Conservation (phyloP, 2,329 filamentous ascomycete species). For the Penicillium sclerotiorum region DNA sequence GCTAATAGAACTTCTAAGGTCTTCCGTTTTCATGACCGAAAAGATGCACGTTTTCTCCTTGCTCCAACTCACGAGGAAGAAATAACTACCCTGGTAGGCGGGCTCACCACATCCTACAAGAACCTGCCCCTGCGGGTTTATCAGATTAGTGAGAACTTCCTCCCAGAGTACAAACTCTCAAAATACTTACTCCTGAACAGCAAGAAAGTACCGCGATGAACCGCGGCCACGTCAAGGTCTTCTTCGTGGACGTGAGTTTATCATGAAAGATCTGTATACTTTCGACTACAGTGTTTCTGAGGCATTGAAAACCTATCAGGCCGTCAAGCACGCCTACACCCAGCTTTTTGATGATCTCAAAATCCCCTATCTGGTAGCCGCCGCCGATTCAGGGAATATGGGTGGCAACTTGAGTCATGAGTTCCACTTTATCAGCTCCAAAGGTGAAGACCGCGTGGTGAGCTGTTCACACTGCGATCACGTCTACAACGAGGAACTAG, state of each 20-base stretch:
- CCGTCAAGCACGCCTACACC: conserved; percentile 73
- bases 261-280: conserved; percentile 98
- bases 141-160: conserved; percentile 70
- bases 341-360: conserved; percentile 80
- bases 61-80: conserved; percentile 97
- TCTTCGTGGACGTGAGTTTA: conserved; percentile 83
- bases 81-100: conserved; percentile 78
- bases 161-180: neutral
- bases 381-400: conserved; percentile 95
- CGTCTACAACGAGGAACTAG: conserved; percentile 86
- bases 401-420: conserved; percentile 92
- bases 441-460: conserved; percentile 84
- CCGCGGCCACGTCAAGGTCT: conserved; percentile 84
- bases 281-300: conserved; percentile 72
- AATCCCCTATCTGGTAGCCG: conserved; percentile 79
- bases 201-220: conserved; percentile 94
- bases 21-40: conserved; percentile 79
- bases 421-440: conserved; percentile 78
- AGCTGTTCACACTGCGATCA: conserved; percentile 74
- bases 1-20: conserved; percentile 56
- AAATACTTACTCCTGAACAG: conserved; percentile 43
- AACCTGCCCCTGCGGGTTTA: conserved; percentile 84
- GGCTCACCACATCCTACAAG: conserved; percentile 77
- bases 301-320: conserved; percentile 79
- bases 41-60: conserved; percentile 72